These are phyloP conservation scores for Sophora flavescens DNA, from an alignment of 306 rosid species.

Conservation along the genomic window DNA sequence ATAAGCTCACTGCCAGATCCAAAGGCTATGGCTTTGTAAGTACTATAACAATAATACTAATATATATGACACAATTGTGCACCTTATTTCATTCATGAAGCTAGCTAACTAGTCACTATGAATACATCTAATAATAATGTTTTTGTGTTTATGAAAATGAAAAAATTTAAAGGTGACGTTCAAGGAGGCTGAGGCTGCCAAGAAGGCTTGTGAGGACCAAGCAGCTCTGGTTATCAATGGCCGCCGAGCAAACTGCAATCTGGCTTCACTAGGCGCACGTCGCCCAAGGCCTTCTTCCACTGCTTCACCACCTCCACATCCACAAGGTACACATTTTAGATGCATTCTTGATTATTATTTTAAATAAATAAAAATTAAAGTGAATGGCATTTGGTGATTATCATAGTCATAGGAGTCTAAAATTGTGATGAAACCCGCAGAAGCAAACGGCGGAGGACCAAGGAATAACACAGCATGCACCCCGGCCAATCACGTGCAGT, in stretches of 20 bases:
- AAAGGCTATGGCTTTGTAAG: conserved; percentile 96
- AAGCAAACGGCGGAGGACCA: conserved; percentile 66
- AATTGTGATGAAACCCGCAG: conserved; percentile 18
- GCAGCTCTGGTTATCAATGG: conserved; percentile 75
- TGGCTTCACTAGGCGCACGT: conserved; percentile 84
- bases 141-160: background rate
- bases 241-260: conserved; percentile 86
- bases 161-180: conserved; percentile 66
- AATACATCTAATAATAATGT: too few relatives aligned
- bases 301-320: conserved; percentile 58
- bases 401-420: conserved; percentile 39
- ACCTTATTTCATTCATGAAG: too few relatives aligned
- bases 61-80: too few relatives aligned
- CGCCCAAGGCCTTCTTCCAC: conserved; percentile 63
- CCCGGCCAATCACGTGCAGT: conserved; percentile 68
- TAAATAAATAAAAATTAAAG: too few relatives aligned
- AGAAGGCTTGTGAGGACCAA: conserved; percentile 87
- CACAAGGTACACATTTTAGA: conserved; percentile 47
- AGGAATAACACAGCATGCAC: conserved; percentile 57
- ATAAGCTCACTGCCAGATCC: conserved; percentile 86
- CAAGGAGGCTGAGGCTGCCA: conserved; percentile 82
- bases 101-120: too few relatives aligned
- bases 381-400: conserved; percentile 41
- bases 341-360: background rate
- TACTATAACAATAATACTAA: background rate